These are phyloP conservation scores for Dipteronia dyeriana DNA, from an alignment of 345 rosid genomes.

Conservation along the genomic window DNA sequence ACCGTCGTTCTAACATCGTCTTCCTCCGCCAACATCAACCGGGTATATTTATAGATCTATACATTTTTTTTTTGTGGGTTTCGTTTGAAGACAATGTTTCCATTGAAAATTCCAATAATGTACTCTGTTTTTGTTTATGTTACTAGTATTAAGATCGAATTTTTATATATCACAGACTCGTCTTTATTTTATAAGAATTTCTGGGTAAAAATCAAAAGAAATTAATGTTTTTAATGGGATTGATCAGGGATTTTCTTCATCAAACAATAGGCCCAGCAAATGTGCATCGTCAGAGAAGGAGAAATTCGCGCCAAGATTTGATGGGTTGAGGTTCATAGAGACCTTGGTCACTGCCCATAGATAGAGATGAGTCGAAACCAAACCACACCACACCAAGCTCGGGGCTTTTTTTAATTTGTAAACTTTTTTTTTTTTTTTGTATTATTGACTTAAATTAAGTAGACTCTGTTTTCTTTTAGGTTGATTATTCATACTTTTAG, in stretches of 20 bases:
- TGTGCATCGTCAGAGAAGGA: conserved; percentile 26
- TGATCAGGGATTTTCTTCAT: conserved; percentile 26
- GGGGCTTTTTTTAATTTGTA: not conserved
- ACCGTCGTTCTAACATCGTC: conserved; percentile 49
- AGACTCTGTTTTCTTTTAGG: not conserved
- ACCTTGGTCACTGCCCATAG: conserved; percentile 68
- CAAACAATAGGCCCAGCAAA: conserved; percentile 16
- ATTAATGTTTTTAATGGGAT: not conserved
- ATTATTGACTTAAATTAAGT: not conserved
- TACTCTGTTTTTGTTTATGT: not conserved
- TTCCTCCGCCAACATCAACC: conserved; percentile 21
- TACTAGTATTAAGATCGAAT: not conserved
- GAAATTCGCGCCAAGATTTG: conserved; percentile 57
- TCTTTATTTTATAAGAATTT: too few relatives aligned
- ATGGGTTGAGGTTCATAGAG: conserved; percentile 69
- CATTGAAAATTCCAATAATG: not conserved
- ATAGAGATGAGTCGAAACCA: conserved; percentile 24
- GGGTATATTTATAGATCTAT: conserved; percentile 25
- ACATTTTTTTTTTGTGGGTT: not conserved
- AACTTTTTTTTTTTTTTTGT: not conserved
- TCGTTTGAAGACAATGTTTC: not conserved
- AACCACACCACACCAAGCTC: not conserved
- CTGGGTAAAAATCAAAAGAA: too few relatives aligned
- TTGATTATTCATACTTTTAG: not conserved
- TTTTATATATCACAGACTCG: not conserved